phyloP scores from a whole-genome alignment of 1,284 basidiomycete genomes.

The Takashimella koratensis region DNA sequence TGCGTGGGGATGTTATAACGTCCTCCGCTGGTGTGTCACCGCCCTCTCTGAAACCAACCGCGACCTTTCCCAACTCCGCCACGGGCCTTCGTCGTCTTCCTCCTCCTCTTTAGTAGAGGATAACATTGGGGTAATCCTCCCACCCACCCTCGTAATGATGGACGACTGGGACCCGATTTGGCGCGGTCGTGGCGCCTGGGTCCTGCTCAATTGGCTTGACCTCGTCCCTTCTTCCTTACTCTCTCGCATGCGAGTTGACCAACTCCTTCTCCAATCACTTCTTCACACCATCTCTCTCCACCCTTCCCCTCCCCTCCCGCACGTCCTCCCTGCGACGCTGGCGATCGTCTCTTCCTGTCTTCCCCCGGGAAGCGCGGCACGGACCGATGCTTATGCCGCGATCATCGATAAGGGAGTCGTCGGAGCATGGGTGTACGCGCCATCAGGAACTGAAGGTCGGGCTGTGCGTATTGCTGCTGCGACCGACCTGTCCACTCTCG shows the following conservation, averaged over 20 bases:
- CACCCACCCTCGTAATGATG: constrained; percentile 46
- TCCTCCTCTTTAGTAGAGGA: constrained; percentile 16
- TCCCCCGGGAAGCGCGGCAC: neutral
- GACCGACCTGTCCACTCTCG: constrained; percentile 29
- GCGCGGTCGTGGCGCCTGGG: constrained; percentile 32
- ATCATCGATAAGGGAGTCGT: constrained; percentile 41
- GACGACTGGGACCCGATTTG: constrained; percentile 48
- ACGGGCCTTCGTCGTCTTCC: no score
- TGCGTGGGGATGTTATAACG: constrained; percentile 34
- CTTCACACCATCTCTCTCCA: constrained; percentile 43
- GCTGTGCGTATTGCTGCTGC: constrained; percentile 32
- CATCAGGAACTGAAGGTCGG: constrained; percentile 34
- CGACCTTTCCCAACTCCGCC: no score
- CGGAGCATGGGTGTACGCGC: constrained; percentile 42
- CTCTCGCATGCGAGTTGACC: constrained; percentile 22
- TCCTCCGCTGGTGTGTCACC: constrained; percentile 24
- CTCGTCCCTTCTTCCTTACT: constrained; percentile 9
- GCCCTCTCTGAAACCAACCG: constrained; percentile 10
- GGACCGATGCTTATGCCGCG: constrained; percentile 28
- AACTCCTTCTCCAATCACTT: constrained; percentile 36
- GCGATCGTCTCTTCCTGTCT: constrained; percentile 1
- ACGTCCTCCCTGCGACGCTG: constrained; percentile 25
- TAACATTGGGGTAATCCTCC: constrained; percentile 39
- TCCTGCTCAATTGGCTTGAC: constrained; percentile 32
- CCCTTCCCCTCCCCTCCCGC: constrained; percentile 31